phyloP scores from a whole-genome alignment of 345 rosid species.

The Aquilaria yunnanensis region DNA sequence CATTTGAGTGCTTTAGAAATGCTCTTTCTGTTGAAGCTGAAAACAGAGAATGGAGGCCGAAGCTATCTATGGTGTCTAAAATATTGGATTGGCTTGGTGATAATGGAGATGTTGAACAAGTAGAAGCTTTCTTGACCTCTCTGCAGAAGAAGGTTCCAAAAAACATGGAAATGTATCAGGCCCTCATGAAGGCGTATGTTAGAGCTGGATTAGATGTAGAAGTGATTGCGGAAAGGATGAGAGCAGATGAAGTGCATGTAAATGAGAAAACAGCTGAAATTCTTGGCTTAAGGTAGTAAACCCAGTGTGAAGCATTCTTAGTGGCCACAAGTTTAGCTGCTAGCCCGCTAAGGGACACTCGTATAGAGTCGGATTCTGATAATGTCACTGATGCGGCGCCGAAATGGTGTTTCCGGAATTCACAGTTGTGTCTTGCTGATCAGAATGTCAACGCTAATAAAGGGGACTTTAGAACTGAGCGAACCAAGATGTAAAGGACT shows the following conservation, averaged over 20 bases:
- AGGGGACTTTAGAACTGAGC: too few relatives aligned
- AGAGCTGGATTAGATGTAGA: conserved; percentile 27
- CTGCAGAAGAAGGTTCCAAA: conserved; percentile 19
- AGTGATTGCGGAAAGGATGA: conserved; percentile 20
- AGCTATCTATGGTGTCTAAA: conserved; percentile 21
- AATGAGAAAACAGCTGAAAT: conserved; percentile 21
- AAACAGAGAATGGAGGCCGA: conserved; percentile 35
- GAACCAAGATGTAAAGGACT: too few relatives aligned
- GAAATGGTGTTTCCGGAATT: too few relatives aligned
- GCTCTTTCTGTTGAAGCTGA: conserved; percentile 28
- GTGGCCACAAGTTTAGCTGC: too few relatives aligned
- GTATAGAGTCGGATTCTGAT: too few relatives aligned
- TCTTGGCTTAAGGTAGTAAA: conserved; percentile 11
- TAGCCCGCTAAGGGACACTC: too few relatives aligned
- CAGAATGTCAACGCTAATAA: too few relatives aligned
- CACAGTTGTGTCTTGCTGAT: too few relatives aligned
- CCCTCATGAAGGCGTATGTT: conserved; percentile 20
- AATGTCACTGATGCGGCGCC: too few relatives aligned
- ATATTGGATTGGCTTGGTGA: conserved; percentile 38
- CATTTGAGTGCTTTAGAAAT: conserved; percentile 34
- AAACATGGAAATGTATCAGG: conserved; percentile 20
- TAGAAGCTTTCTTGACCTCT: conserved; percentile 24
- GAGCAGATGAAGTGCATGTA: conserved; percentile 16
- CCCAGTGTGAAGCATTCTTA: too few relatives aligned
- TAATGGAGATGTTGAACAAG: conserved; percentile 21